phyloP scores from a whole-genome alignment of 345 rosid genomes.

The Moringa oleifera region DNA sequence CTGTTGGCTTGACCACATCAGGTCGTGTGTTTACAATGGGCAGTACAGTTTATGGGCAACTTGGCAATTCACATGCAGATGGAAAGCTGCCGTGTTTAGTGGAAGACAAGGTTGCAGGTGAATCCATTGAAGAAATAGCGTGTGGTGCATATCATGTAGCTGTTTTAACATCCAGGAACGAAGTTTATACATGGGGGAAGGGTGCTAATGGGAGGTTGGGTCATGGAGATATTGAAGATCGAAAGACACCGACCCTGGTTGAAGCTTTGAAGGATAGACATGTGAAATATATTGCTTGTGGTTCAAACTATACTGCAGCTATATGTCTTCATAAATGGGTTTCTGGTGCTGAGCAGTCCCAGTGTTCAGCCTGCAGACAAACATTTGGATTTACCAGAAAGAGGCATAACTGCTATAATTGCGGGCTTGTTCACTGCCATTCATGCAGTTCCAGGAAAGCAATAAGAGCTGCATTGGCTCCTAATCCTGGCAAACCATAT shows the following conservation, averaged over 20 bases:
- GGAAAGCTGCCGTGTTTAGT: constrained; percentile 76
- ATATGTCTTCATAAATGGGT: constrained; percentile 96
- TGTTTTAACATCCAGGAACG: constrained; percentile 72
- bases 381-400: constrained; percentile 92
- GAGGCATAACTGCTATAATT: constrained; percentile 91
- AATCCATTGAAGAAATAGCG: constrained; percentile 78
- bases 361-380: constrained; percentile 88
- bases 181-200: constrained; percentile 93
- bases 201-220: constrained; percentile 98
- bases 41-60: constrained; percentile 91
- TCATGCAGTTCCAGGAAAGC: constrained; percentile 91
- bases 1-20: constrained; percentile 78
- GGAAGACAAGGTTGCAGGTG: constrained; percentile 60
- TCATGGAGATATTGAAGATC: constrained; percentile 88
- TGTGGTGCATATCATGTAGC: constrained; percentile 90
- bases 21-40: constrained; percentile 89
- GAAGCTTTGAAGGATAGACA: constrained; percentile 87
- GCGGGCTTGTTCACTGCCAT: constrained; percentile 97
- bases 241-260: constrained; percentile 67
- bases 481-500: constrained; percentile 81
- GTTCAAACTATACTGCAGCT: constrained; percentile 80
- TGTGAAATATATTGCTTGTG: constrained; percentile 78
- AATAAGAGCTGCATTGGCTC: constrained; percentile 72
- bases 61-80: constrained; percentile 76
- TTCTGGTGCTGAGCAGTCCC: constrained; percentile 85